Base-by-base conservation (phyloP, 345 rosid species). In the Lumnitzera racemosa region DNA sequence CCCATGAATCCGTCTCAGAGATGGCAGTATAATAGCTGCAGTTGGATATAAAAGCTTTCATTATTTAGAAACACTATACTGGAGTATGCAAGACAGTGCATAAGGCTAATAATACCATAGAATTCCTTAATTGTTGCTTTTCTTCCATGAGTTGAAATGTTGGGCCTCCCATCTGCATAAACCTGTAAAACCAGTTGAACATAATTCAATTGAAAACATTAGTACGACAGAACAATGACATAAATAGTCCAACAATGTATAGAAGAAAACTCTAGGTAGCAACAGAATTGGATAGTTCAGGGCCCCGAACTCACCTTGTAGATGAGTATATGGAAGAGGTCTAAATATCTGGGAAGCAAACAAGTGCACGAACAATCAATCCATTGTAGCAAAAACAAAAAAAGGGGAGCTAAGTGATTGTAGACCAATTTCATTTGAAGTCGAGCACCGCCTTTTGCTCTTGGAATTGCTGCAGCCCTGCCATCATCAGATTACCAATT, bases 391-490 rank as follows among this genome's bases (percentile, higher is more conserved):
- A 90, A 65, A 78, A 82, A 84, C 53, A 89, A 74, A 67, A 78
- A 75, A 66, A 94, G 74, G 2, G 99, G 96, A 64, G 96, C 89
- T 81, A 85, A 80, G 56, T 80, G 87, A 78, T 89, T 81, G 74
- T 82, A 84, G 15, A 84, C 90, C 80, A 94, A 65, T 77, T 90
- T 90, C 99, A 94, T 87, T 70, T 84, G 91, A 61, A 94, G 79
- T 9, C 72, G 80, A 0, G 80, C 81, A 51, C 96, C 92, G 23
- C 81, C 76, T 69, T 90, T 90, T 16, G 79, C 90, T 74, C 77
- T 81, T 12, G 99, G 99, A 68, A 94, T 88, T 67, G 86, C 84
- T 59, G 86, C 82, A 60, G 99, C 95, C 75, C 99, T 94, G 65
- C 51, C 47, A 24, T 48, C 16, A 55, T 56, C 49, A 56, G 51